Conservation (phyloP, 768 basidiomycete species). For the Sarcodon sp. region DNA sequence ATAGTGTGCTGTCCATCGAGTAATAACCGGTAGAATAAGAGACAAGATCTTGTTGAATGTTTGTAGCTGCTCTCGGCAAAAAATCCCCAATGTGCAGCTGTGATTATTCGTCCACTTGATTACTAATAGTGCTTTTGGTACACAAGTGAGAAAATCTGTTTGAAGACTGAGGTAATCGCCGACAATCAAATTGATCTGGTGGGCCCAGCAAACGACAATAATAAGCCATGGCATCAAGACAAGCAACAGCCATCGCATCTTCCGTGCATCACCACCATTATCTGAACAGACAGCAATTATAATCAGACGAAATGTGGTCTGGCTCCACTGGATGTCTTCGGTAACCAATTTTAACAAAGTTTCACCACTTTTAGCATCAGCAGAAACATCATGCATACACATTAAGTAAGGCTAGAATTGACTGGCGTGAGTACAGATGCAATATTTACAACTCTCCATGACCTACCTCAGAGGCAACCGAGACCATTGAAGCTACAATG, state of each 20-base stretch:
- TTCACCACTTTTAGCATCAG: constrained; percentile 5
- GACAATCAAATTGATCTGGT: too few species aligned
- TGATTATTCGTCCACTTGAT: too few species aligned
- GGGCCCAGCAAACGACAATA: too few species aligned
- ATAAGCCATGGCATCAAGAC: neutral
- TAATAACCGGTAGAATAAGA: too few species aligned
- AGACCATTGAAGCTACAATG: constrained; percentile 4
- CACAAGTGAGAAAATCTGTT: too few species aligned
- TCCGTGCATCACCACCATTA: constrained; percentile 9
- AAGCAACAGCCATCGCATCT: constrained; percentile 1
- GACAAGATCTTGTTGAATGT: too few species aligned
- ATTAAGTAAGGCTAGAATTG: constrained; percentile 1
- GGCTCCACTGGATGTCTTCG: constrained; percentile 4
- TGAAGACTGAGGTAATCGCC: too few species aligned
- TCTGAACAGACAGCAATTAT: constrained; percentile 4
- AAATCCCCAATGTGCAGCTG: too few species aligned
- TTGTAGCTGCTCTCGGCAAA: too few species aligned
- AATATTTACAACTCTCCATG: too few species aligned
- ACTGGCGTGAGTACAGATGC: neutral
- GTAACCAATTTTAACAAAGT: constrained; percentile 1
- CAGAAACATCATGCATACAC: constrained; percentile 5
- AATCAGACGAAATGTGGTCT: constrained; percentile 1
- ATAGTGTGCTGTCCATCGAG: too few species aligned
- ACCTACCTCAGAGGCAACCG: constrained; percentile 5
- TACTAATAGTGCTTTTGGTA: too few species aligned